Base-by-base conservation (phyloP, 2,329 filamentous ascomycete genomes). In the Nemania sp. region DNA sequence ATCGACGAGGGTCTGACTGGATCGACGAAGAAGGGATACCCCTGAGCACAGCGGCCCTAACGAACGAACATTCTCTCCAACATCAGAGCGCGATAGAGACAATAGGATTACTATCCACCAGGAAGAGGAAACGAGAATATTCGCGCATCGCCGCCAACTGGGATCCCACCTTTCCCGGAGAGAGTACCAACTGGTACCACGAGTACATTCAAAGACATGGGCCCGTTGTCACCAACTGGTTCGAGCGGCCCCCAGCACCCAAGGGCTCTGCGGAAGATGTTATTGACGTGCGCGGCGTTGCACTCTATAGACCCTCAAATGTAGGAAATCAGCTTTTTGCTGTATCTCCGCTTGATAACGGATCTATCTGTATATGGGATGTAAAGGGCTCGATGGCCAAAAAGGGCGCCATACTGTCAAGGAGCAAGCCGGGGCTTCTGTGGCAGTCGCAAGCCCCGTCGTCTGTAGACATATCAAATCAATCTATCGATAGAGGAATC, bases 321-420 rank as follows among this genome's bases (percentile, higher is more conserved):
- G 76, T 77, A 1, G 78, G 77, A 28, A 73, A 77, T n/a, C 72
- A 80, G 15, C 76, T 81, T 20, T 76, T 80, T 14, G 84, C 90
- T 0, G 80, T 96, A 14, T 86, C 88, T 0, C 90, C 91, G 2
- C 75, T 96, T 6, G 90, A 95, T 53, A 90, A 97, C 67, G 91
- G 91, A 0, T 91, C 89, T 46, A 80, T 97, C n/a, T 90, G 87
- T 62, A 73, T 96, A 6, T 97, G 91, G 91, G 89, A 96, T 66
- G 75, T 90, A 45, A 83, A 80, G 49, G 81, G 80, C 1, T 80
- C 77, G 24, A 73, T 74, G 42, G 72, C 72, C 5, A 76, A 68
- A 58, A 80, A 79, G 60, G 88, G 89, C 2, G 80, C 77, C 2
- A 81, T 94, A 26, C 61, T 89, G 9, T 84, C 81, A 1, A 80